A percentile compares a stretch with the other conserved stretches of the same genome.
Evolutionary conservation across 139 green algal genomes (phyloP).

Genomic region (Coccomyxa sp.): DNA sequence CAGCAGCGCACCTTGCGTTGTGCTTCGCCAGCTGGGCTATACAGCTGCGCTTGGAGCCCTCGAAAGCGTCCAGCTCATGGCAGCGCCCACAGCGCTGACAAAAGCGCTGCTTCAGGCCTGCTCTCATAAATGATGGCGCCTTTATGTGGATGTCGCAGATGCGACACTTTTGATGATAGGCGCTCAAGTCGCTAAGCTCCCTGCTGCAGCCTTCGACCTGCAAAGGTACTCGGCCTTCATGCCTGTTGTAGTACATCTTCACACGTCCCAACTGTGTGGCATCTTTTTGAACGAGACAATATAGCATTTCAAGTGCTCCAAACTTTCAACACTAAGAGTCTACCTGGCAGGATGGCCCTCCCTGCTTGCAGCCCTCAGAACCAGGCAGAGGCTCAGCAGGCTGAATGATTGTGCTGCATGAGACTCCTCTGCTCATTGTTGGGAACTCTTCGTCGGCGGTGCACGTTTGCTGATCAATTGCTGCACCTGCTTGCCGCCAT

Average conservation of each 20-base stretch:
- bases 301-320: background rate
- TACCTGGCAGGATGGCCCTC: background rate
- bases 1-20: slow-evolving; percentile 18
- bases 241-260: background rate
- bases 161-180: slow-evolving; percentile 69
- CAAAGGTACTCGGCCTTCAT: background rate
- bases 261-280: background rate
- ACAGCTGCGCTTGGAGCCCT: slow-evolving; percentile 67
- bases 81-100: slow-evolving; percentile 82
- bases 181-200: slow-evolving; percentile 48
- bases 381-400: background rate
- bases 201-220: slow-evolving; percentile 58
- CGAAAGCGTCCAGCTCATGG: slow-evolving; percentile 75
- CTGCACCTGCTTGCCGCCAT: no score
- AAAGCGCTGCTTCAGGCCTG: slow-evolving; percentile 63
- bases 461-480: no score
- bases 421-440: no score
- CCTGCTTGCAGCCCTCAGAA: background rate
- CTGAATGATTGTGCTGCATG: background rate
- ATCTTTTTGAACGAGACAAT: background rate
- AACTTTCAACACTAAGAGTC: background rate
- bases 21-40: slow-evolving; percentile 61
- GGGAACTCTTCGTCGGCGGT: no score
- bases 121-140: slow-evolving; percentile 51
- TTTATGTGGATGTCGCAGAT: slow-evolving; percentile 67